Evolutionary conservation across 2,329 filamentous ascomycete genomes (phyloP).

Genomic region (Elsinoe necatrix): DNA sequence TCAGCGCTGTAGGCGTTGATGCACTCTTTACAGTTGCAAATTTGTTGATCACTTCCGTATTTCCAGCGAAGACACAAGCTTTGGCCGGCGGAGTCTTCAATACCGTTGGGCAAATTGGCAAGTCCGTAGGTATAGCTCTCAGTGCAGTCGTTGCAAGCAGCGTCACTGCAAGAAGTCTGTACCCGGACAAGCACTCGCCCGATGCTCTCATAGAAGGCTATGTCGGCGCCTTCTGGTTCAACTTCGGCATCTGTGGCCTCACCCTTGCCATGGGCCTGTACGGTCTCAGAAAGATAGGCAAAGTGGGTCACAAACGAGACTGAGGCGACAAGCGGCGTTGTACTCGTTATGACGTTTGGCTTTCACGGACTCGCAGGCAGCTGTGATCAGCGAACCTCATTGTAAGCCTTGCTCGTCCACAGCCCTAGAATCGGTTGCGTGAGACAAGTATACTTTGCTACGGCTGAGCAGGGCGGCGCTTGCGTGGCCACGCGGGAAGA

Average conservation of each 20-base stretch:
- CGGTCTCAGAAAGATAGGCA: constrained; percentile 38
- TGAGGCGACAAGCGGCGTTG: constrained; percentile 16
- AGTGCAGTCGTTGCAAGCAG: constrained; percentile 32
- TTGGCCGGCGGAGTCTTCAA: constrained; percentile 41
- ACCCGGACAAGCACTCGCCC: constrained; percentile 27
- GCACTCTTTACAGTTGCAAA: constrained; percentile 37
- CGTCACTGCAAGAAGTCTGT: constrained; percentile 20
- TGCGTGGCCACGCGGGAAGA: neutral
- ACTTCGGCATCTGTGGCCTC: constrained; percentile 30
- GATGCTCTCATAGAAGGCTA: constrained; percentile 35
- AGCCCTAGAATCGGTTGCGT: neutral
- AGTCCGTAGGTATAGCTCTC: constrained; percentile 33
- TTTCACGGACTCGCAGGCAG: neutral
- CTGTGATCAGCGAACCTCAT: neutral
- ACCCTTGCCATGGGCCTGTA: constrained; percentile 30
- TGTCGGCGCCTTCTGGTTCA: constrained; percentile 36
- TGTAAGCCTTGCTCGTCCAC: neutral
- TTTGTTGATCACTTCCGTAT: constrained; percentile 36
- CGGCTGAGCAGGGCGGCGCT: neutral
- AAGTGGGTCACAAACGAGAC: constrained; percentile 37
- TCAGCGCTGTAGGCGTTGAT: constrained; percentile 39
- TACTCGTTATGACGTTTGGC: neutral
- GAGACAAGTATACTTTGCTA: neutral
- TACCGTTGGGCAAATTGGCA: constrained; percentile 37
- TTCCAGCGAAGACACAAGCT: constrained; percentile 35